Evolutionary conservation across 1,284 basidiomycete species (phyloP), one percentile per base, ranked within the genome.

Genomic region (Austroboletus novae-zelandiae): DNA sequence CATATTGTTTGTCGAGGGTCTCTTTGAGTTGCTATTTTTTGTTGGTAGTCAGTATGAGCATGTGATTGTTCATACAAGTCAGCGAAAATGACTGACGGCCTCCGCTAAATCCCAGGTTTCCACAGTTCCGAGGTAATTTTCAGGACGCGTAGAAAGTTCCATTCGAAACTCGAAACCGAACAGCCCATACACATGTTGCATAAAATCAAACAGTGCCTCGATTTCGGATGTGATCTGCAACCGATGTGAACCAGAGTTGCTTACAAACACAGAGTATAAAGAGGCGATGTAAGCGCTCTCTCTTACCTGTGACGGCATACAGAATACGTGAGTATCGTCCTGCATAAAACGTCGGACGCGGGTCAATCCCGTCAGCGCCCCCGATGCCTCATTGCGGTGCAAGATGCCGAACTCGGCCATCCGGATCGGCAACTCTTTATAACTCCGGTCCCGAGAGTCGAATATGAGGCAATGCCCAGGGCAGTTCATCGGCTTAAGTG

Each of bases 381-480:
- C 97, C 40, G 87, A 91, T 0, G 97, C 95, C 69, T 99, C 97
- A 65, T 99, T 99, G 54, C 97, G 78, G 71, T 99, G 97, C 52
- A 99, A 80, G 54, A 99, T 94, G 64, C 97, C 97, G 66, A 99
- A 99, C 69, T 99, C 97, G 15, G 97, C 97, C 84, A 98, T 91
- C 18, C 97, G 86, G 58, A 99, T 85, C 3, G 97, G 97, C 18
- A 99, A 78, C 71, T 99, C 97, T 69, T 89, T 91, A 77, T 98
- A 98, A 54, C 86, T 90, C 55, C 97, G 84, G 70, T 98, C 96
- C 55, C 92, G 82, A 17, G 91, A 89, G 71, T 94, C 96, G 66
- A 99, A 99, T 65, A 99, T 93, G 53, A 99, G 73, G 69, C 92
- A 95, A 71, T 99, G 97, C 9, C 96, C 96, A 0, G 97, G 97